Evolutionary conservation across 371 early-diverging fungal species (phyloP), one percentile per base, ranked within the genome.

Genomic region (Mortierella sp.): DNA sequence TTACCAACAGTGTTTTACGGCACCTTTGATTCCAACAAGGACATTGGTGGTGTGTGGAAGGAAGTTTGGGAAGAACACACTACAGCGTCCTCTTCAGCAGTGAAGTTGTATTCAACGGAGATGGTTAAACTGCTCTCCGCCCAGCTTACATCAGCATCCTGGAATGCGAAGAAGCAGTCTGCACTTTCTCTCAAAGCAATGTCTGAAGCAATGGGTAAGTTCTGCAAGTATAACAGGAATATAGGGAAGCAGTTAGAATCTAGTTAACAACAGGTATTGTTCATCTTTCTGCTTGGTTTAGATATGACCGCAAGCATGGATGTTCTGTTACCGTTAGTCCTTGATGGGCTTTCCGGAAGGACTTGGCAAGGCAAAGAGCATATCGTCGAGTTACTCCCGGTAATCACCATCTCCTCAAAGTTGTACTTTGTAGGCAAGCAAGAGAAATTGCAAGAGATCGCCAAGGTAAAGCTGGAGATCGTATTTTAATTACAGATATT

Each of bases 321-420:
- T 10, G 72, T 79, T 22, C 72, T 92, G 10, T 67, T 96, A 48
- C 92, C 92, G 2, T 69, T 93, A 19, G 84, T 97, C 66, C 71
- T 91, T 1, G 86, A 90, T 13, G 89, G 93, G 0, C 81, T 96
- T 5, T 83, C 90, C 0, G 95, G 96, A 5, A 86, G 96, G 41
- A 90, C 93, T 1, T 97, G 96, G 96, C 92, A 91, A 3, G 97
- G 97, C 40, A 97, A 96, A 77, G 97, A 96, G 69, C 85, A 87
- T 28, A 91, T 96, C 5, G 84, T 96, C 32, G 92, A 91, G 50
- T 89, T 94, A 4, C 87, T 96, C 70, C 90, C 90, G 1, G 85
- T 86, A 16, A 76, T 94, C 1, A 87, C 89, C 19, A 77, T 92
- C 10, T 89, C 89, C 0, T 83, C 89, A 57, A 90, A 90, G 59